A percentile compares a stretch with the other conserved stretches of the same genome.
phyloP scores from a whole-genome alignment of 257 asterid genomes.

The Mitragyna speciosa region DNA sequence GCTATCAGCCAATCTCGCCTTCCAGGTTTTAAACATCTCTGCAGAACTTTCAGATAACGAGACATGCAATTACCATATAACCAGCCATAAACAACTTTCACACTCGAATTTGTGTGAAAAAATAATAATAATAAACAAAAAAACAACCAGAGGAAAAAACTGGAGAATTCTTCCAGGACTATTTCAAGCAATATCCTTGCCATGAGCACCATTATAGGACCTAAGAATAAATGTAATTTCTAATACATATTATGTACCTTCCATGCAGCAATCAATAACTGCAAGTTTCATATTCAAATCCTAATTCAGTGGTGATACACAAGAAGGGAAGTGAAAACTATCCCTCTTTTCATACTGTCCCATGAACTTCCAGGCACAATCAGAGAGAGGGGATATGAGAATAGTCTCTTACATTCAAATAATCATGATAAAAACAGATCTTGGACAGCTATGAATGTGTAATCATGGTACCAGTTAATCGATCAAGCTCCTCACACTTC shows the following conservation, averaged over 20 bases:
- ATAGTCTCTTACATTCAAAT: not conserved
- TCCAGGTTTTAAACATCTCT: not conserved
- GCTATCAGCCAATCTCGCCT: not conserved
- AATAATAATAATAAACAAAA: not conserved
- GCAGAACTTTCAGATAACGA: not conserved
- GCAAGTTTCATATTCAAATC: too few relatives aligned
- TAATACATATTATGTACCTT: too few relatives aligned
- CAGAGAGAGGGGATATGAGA: too few relatives aligned
- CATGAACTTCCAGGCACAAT: not conserved
- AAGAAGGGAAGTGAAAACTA: too few relatives aligned
- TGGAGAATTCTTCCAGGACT: not conserved
- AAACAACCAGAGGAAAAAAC: not conserved
- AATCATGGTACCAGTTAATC: constrained; percentile 36
- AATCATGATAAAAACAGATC: not conserved
- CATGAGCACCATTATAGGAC: too few relatives aligned
- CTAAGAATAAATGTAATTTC: too few relatives aligned
- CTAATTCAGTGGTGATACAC: too few relatives aligned
- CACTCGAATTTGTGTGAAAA: not conserved
- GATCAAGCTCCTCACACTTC: constrained; percentile 56
- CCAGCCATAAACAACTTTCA: not conserved
- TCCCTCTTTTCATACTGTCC: too few relatives aligned
- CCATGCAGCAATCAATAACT: too few relatives aligned
- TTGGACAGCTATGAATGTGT: constrained; percentile 39
- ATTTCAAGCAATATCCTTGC: not conserved
- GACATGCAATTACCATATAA: not conserved